Conservation (phyloP, 106 monocot genomes). For the Apostasia shenzhenica region DNA sequence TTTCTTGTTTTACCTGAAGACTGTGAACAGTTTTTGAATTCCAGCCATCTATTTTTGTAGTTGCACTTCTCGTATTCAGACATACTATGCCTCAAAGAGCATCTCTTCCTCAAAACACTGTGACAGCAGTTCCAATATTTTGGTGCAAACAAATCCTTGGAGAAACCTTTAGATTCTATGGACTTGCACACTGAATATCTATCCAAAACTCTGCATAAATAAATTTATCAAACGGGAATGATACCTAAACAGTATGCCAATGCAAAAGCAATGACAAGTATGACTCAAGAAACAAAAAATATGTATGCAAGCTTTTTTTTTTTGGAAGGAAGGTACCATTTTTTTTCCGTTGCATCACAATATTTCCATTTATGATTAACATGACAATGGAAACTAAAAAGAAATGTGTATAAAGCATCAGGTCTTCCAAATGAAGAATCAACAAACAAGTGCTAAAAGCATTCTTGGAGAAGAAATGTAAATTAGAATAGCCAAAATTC, state of each 20-base stretch:
- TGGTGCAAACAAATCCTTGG: constrained; percentile 16
- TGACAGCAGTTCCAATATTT: constrained; percentile 15
- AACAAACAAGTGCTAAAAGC: too few relatives aligned
- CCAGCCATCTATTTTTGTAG: constrained; percentile 21
- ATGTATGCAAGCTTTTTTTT: not conserved
- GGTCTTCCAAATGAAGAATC: too few relatives aligned
- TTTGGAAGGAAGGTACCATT: not conserved
- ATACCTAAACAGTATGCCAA: not conserved
- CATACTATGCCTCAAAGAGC: constrained; percentile 16
- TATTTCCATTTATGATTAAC: not conserved
- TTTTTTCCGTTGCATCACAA: not conserved
- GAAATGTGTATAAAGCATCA: too few relatives aligned
- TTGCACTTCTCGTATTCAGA: constrained; percentile 12
- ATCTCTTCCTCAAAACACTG: constrained; percentile 13
- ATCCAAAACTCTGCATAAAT: constrained; percentile 44
- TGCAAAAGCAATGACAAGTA: not conserved
- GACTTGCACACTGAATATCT: constrained; percentile 12
- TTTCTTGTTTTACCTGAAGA: constrained; percentile 21
- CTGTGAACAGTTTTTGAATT: constrained; percentile 17
- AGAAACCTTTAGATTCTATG: constrained; percentile 12
- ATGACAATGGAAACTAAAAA: not conserved
- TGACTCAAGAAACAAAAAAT: not conserved
- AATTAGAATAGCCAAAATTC: too few relatives aligned
- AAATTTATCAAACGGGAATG: not conserved
- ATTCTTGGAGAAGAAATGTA: too few relatives aligned